A percentile compares a stretch with the other conserved stretches of the same genome.
These are phyloP conservation scores for Boletus tomentosulus DNA, from an alignment of 768 basidiomycete species.

Conservation along the genomic window DNA sequence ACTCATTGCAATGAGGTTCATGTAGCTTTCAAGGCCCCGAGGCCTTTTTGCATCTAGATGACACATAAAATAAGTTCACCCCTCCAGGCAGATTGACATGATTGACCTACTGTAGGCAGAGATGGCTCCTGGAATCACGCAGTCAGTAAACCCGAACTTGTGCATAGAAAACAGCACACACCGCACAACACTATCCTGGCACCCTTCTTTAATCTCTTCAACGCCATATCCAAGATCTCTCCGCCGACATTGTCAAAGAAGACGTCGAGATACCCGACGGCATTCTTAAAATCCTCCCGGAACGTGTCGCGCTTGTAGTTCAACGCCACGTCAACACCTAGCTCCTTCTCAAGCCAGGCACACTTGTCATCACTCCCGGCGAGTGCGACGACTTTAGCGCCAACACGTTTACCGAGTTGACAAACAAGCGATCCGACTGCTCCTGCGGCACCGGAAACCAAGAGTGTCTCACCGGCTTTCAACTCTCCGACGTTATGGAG, in stretches of 20 bases:
- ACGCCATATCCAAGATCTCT: conserved; percentile 75
- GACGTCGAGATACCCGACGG: conserved; percentile 74
- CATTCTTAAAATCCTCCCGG: conserved; percentile 61
- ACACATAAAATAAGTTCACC: background rate
- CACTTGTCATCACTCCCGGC: conserved; percentile 85
- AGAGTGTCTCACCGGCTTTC: conserved; percentile 79
- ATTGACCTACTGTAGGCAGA: conserved; percentile 67
- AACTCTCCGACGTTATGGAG: conserved; percentile 75
- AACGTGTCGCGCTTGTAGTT: conserved; percentile 85
- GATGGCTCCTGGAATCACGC: conserved; percentile 59
- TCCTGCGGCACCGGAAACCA: conserved; percentile 90
- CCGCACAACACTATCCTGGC: conserved; percentile 84
- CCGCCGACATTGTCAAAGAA: conserved; percentile 83
- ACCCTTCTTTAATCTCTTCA: conserved; percentile 69
- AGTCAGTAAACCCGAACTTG: conserved; percentile 1
- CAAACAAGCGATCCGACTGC: conserved; percentile 82
- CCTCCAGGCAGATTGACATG: background rate
- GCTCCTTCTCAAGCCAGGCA: conserved; percentile 75
- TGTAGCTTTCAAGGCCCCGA: conserved; percentile 62
- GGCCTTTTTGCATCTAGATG: conserved; percentile 52
- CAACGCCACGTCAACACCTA: conserved; percentile 78
- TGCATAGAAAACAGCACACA: conserved; percentile 31
- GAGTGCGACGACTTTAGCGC: conserved; percentile 83
- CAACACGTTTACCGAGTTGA: conserved; percentile 75
- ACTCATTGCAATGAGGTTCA: conserved; percentile 68